Conservation (phyloP, 495 filamentous ascomycete genomes). For the Tuber umbilicatum region DNA sequence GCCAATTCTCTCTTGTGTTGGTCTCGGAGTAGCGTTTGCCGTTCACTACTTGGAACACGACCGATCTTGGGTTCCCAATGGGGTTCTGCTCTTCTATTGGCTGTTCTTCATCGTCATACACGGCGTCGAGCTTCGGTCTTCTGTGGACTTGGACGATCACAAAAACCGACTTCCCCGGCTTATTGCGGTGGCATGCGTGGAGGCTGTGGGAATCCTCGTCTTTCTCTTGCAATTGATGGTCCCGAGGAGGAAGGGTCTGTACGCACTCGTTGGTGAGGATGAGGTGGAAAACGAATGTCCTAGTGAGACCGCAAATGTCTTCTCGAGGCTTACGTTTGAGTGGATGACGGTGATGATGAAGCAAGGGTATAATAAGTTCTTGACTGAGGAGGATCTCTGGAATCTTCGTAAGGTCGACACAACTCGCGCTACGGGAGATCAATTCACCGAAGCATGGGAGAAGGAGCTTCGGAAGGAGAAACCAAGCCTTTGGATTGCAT, state of each 20-base stretch:
- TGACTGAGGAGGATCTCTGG: constrained; percentile 97
- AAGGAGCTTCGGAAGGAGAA: constrained; percentile 64
- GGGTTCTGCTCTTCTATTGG: constrained; percentile 95
- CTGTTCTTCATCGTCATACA: constrained; percentile 75
- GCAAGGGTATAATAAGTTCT: constrained; percentile 79
- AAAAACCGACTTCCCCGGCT: constrained; percentile 65
- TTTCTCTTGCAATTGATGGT: constrained; percentile 85
- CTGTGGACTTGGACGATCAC: constrained; percentile 70
- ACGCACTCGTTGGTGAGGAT: constrained; percentile 74
- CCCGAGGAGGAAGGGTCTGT: constrained; percentile 76
- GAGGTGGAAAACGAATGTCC: constrained; percentile 77
- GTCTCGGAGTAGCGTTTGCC: constrained; percentile 69
- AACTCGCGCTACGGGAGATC: constrained; percentile 59
- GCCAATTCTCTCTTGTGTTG: constrained; percentile 67
- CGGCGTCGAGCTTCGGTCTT: constrained; percentile 78
- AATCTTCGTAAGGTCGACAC: constrained; percentile 74
- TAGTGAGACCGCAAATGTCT: constrained; percentile 86
- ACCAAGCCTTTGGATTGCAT: constrained; percentile 86
- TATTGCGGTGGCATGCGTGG: constrained; percentile 64
- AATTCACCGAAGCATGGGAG: constrained; percentile 70
- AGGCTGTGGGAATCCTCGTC: constrained; percentile 65
- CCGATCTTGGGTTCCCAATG: constrained; percentile 81
- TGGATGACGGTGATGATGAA: constrained; percentile 99
- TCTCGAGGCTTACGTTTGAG: constrained; percentile 87
- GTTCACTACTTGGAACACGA: constrained; percentile 91